Evolutionary conservation across 768 basidiomycete species (phyloP), one percentile per base, ranked within the genome.

Genomic region (Leccinum barrowsii): DNA sequence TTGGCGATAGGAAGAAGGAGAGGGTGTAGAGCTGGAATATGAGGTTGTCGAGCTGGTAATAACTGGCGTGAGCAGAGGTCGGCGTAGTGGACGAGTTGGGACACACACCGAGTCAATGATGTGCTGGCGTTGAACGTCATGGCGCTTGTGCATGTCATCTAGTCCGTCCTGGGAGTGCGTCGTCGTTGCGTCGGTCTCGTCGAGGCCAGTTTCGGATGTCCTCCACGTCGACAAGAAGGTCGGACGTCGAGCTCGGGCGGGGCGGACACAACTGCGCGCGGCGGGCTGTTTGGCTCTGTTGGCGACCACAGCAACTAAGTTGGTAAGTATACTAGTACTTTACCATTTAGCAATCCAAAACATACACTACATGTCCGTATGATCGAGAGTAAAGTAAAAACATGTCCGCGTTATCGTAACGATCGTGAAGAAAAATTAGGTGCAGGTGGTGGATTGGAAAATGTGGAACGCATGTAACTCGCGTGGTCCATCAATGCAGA

Each of bases 1-100:
- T 80, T 7, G 90, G 90, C 4, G 89, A 85, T 32, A 88, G 78
- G 73, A 92, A 82, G 79, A 89, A 92, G 46, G 89, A 91, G 57
- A 91, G 70, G 52, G 84, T 80, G 71, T 88, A 83, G 61, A 92
- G 75, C 68, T 90, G 87, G 74, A 87, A 87, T 59, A 89, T 76
- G 32, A 90, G 74, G 58, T 79, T 73, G 71, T 91, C 86, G 70
- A 91, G 80, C 90, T 91, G 54, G 48, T 30, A 28, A 28, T 49
- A 34, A 42, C 57, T 59, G 51, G 51, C 40, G 54, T 61, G 47
- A 63, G 55, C 51, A 54, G 51, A 62, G 21, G 53, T 64, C 54
- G 47, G 59, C 53, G 46, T 37, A 3, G 34, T 6, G 42, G 24
- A 59, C 22, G 48, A 50, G 35, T 42, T 19, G 46, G 52, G 55